These are phyloP conservation scores for Sphagnum contortum DNA, from an alignment of 225 moss, liverwort and hornwort genomes.

Conservation along the genomic window DNA sequence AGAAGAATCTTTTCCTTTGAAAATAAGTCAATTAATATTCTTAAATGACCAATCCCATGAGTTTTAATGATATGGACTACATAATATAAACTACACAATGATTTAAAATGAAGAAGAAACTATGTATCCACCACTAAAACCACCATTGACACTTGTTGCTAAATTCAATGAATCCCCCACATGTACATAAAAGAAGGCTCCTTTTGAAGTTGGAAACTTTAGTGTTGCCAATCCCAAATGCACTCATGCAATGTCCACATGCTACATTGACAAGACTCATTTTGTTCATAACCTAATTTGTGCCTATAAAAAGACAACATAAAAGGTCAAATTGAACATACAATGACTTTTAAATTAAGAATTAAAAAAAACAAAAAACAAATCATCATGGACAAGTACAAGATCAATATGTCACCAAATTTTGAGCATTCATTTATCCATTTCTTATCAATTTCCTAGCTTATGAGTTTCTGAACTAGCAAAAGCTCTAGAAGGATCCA, in stretches of 20 bases:
- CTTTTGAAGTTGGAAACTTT: slow-evolving; percentile 40
- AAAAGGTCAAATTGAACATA: neutral
- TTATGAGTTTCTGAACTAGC: slow-evolving; percentile 53
- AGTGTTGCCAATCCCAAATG: slow-evolving; percentile 52
- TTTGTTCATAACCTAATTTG: too few relatives aligned
- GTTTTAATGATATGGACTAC: neutral
- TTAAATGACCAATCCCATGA: slow-evolving; percentile 6
- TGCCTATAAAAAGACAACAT: too few relatives aligned
- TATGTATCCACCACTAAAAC: slow-evolving; percentile 45
- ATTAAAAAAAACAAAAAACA: neutral
- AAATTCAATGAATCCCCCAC: slow-evolving; percentile 54
- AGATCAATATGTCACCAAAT: neutral
- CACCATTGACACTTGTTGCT: slow-evolving; percentile 43
- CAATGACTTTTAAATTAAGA: neutral
- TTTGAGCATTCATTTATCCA: neutral
- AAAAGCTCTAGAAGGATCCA: slow-evolving; percentile 48
- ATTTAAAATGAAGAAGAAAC: neutral
- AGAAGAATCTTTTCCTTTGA: slow-evolving; percentile 46
- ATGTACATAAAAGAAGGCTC: slow-evolving; percentile 50
- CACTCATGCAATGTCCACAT: slow-evolving; percentile 54
- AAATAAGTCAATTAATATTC: slow-evolving; percentile 64
- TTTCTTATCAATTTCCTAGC: slow-evolving; percentile 65
- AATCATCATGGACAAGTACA: neutral
- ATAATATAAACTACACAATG: neutral
- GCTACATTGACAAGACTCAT: slow-evolving; percentile 14